Evolutionary conservation across 495 filamentous ascomycete species (phyloP), one percentile per base, ranked within the genome.

Genomic region (Tuber magnatum): DNA sequence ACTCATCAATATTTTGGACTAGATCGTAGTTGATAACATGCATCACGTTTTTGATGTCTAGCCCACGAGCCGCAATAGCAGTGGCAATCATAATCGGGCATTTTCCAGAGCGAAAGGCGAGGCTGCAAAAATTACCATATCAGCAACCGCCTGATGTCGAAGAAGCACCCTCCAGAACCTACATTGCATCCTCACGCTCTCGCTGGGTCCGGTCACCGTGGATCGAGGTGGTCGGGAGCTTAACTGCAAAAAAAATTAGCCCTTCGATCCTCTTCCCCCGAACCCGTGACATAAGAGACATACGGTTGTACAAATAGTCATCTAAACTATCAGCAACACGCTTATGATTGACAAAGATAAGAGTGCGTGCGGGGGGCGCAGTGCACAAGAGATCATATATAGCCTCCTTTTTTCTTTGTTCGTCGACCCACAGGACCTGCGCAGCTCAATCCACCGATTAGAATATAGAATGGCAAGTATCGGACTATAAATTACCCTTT

Each of bases 1-100:
- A 98, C 80, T 98, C 95, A 71, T 92, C 88, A 69, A 98, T 97
- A 6, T 94, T 95, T n/a, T 93, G 94, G 0, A 95, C 95, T 3
- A 98, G 86, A 70, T 97, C 93, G 78, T 89, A 97, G 84, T 99
- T 98, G 86, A 99, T 90, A 74, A 99, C 91, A 78, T 97, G 92
- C 87, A 91, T 89, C 6, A 97, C 89, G 73, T 94, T 92, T 71
- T 87, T 88, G 38, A 97, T 90, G 80, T 99, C 95, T 28, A 97
- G 88, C 28, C 95, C 95, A 80, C 95, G 93, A 77, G 94, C 91
- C 72, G 91, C 87, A 43, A 99, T 88, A 32, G 91, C 92, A 71
- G 94, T 97, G 8, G 94, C 88, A 74, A 97, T 88, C 73, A 99
- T 84, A 71, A 99, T 90, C 0, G 95, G 94, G 39, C 87, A 85